Percentiles rank a stretch among this genome's conserved stretches.
These are phyloP conservation scores for Yamadazyma mexicana DNA, from an alignment of 1,139 yeast species.

Conservation along the genomic window DNA sequence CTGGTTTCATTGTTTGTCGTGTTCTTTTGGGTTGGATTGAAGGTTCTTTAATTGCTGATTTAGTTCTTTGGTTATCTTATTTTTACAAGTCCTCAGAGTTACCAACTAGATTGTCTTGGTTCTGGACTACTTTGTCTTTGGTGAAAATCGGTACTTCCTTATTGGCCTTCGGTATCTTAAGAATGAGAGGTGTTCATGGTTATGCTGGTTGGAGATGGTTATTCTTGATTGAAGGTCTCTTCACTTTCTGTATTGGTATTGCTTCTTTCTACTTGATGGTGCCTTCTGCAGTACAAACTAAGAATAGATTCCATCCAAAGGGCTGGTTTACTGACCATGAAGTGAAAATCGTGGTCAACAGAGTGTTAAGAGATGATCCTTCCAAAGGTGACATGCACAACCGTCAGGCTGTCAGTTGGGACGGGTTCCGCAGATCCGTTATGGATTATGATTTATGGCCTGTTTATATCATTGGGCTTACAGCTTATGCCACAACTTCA, in stretches of 20 bases:
- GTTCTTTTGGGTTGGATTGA: slow-evolving; percentile 30
- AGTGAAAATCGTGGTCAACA: slow-evolving; percentile 61
- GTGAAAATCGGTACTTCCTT: slow-evolving; percentile 24
- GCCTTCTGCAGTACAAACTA: slow-evolving; percentile 59
- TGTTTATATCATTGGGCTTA: slow-evolving; percentile 50
- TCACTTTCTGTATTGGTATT: slow-evolving; percentile 58
- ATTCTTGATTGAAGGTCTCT: slow-evolving; percentile 61
- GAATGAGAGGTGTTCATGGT: slow-evolving; percentile 27
- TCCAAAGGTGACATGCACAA: slow-evolving; percentile 69
- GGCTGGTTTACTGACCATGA: slow-evolving; percentile 70
- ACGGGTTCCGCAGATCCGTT: slow-evolving; percentile 39
- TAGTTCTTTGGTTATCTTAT: slow-evolving; percentile 32
- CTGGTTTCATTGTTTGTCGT: slow-evolving; percentile 26
- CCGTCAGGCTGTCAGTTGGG: slow-evolving; percentile 51
- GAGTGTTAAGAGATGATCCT: slow-evolving; percentile 67
- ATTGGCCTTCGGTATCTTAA: slow-evolving; percentile 32
- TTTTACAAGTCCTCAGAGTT: slow-evolving; percentile 27
- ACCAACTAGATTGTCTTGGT: slow-evolving; percentile 26
- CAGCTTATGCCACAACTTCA: slow-evolving; percentile 42
- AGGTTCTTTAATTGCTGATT: slow-evolving; percentile 33
- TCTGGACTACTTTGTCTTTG: slow-evolving; percentile 29
- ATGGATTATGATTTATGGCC: slow-evolving; percentile 63
- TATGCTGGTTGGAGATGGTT: slow-evolving; percentile 63
- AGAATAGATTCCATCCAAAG: slow-evolving; percentile 46
- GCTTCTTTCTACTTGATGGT: slow-evolving; percentile 57